Percentiles rank a stretch among this genome's conserved stretches.
Evolutionary conservation across 164 flowering plant genomes (phyloP).

Genomic region (Magnolia officinalis): DNA sequence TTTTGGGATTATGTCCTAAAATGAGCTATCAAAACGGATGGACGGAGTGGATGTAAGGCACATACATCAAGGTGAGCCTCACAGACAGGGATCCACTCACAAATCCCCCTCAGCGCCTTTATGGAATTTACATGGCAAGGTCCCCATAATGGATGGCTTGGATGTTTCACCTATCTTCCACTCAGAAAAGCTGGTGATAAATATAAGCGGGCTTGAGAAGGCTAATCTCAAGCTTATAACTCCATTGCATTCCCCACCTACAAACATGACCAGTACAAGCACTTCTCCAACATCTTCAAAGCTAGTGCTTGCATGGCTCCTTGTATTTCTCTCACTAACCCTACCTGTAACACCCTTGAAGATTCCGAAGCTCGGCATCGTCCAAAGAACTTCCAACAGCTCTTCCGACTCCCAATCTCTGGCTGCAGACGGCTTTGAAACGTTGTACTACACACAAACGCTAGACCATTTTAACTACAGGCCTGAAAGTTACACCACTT

Average conservation of each 20-base stretch:
- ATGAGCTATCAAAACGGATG: too few relatives aligned
- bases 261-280: not conserved
- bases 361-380: slow-evolving; percentile 1
- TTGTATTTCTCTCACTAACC: not conserved
- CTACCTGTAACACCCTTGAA: not conserved
- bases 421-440: slow-evolving; percentile 2
- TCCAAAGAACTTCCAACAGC: not conserved
- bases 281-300: not conserved
- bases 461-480: slow-evolving; percentile 30
- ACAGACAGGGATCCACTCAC: too few relatives aligned
- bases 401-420: not conserved
- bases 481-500: slow-evolving; percentile 32
- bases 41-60: too few relatives aligned
- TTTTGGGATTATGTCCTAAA: too few relatives aligned
- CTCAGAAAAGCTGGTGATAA: too few relatives aligned
- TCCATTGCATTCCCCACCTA: not conserved
- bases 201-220: too few relatives aligned
- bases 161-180: too few relatives aligned
- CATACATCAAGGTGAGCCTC: too few relatives aligned
- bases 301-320: slow-evolving; percentile 2
- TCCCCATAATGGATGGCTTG: too few relatives aligned
- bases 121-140: too few relatives aligned
- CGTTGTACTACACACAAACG: slow-evolving; percentile 25
- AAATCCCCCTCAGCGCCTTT: too few relatives aligned
- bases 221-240: not conserved